phyloP scores from a whole-genome alignment of 805 yeast species.

The Scheffersomyces spartinae region DNA sequence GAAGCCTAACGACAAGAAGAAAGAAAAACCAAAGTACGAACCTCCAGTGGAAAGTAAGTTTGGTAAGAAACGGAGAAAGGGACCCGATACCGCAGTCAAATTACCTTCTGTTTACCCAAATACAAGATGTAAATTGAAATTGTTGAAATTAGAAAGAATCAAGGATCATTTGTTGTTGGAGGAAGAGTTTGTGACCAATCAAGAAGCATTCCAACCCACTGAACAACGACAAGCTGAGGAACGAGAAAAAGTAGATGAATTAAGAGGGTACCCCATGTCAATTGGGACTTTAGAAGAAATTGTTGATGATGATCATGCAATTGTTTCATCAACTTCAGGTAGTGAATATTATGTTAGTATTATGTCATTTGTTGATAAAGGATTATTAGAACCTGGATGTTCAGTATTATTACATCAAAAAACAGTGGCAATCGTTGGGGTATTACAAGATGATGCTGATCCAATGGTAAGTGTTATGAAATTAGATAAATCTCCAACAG shows the following conservation, averaged over 20 bases:
- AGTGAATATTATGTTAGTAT: constrained; percentile 96
- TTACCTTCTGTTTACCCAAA: constrained; percentile 84
- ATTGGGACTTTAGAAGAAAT: constrained; percentile 95
- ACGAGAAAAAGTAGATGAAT: constrained; percentile 86
- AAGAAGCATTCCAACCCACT: constrained; percentile 89
- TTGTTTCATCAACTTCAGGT: constrained; percentile 90
- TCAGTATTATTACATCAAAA: constrained; percentile 92
- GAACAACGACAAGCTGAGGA: constrained; percentile 96
- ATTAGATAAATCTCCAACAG: constrained; percentile 94
- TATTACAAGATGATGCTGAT: constrained; percentile 94
- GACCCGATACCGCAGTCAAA: constrained; percentile 76
- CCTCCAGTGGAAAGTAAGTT: constrained; percentile 95
- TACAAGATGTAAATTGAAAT: constrained; percentile 85
- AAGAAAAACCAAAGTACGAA: constrained; percentile 92
- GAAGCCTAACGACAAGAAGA: constrained; percentile 51
- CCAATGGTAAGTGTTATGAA: constrained; percentile 98
- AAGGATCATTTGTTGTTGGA: constrained; percentile 91
- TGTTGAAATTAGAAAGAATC: constrained; percentile 88
- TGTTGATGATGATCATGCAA: constrained; percentile 97
- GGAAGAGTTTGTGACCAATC: constrained; percentile 91
- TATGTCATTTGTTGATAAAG: constrained; percentile 93
- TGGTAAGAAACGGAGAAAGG: constrained; percentile 88
- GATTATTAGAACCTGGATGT: constrained; percentile 91
- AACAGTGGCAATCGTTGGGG: constrained; percentile 94
- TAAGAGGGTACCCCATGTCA: constrained; percentile 93